These are phyloP conservation scores for Daldinia loculata DNA, from an alignment of 495 filamentous ascomycete species.

Conservation along the genomic window DNA sequence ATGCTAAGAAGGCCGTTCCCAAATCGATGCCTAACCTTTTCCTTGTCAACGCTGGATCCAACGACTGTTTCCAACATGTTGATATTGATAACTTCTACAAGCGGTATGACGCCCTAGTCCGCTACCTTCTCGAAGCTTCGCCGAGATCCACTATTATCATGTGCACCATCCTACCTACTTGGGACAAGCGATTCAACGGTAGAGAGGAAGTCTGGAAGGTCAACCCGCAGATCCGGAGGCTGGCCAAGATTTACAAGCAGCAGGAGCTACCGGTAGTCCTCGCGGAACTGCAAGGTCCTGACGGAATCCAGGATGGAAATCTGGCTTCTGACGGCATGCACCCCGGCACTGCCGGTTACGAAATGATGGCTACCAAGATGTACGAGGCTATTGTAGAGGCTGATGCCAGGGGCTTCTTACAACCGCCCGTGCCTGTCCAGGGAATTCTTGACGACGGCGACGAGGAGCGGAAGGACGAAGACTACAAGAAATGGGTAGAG, in stretches of 20 bases:
- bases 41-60: constrained; percentile 51
- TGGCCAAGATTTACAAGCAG: constrained; percentile 46
- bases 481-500: constrained; percentile 35
- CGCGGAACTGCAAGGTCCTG: constrained; percentile 46
- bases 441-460: constrained; percentile 46
- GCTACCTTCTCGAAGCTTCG: constrained; percentile 44
- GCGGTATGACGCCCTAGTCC: constrained; percentile 46
- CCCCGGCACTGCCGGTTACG: constrained; percentile 46
- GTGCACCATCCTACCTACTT: constrained; percentile 47
- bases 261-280: constrained; percentile 46
- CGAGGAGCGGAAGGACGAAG: constrained; percentile 44
- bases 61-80: constrained; percentile 50
- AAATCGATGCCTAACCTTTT: constrained; percentile 46
- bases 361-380: constrained; percentile 51
- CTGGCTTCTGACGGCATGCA: constrained; percentile 50
- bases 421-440: constrained; percentile 38
- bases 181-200: constrained; percentile 46
- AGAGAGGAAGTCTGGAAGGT: constrained; percentile 46
- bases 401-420: constrained; percentile 43
- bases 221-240: constrained; percentile 47
- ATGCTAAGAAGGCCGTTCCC: constrained; percentile 44
- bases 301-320: constrained; percentile 45
- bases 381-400: constrained; percentile 46
- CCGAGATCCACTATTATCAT: constrained; percentile 48
- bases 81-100: constrained; percentile 48